Evolutionary conservation across 2,329 filamentous ascomycete species (phyloP).

Genomic region (Grosmannia huntii): DNA sequence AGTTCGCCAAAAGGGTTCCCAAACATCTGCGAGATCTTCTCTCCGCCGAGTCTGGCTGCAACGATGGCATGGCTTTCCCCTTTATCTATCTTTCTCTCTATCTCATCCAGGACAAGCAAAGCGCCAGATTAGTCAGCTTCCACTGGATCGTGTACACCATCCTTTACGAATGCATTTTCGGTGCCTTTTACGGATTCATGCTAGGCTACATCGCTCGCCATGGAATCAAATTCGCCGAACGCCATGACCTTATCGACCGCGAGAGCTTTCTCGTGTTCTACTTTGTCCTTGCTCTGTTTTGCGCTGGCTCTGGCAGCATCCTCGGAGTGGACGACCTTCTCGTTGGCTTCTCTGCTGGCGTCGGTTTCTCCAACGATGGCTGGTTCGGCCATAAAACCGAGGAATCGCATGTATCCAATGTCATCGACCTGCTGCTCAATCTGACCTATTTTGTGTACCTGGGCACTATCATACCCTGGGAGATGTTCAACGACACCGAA

Average conservation of each 20-base stretch:
- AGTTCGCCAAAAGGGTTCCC: constrained; percentile 93
- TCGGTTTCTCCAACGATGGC: constrained; percentile 98
- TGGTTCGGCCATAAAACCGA: constrained; percentile 99
- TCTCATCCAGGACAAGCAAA: constrained; percentile 66
- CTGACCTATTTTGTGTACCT: constrained; percentile 97
- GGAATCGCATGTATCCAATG: constrained; percentile 96
- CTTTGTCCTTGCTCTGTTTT: constrained; percentile 91
- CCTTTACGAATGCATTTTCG: constrained; percentile 92
- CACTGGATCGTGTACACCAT: constrained; percentile 86
- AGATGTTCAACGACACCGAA: constrained; percentile 64
- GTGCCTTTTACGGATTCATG: constrained; percentile 73
- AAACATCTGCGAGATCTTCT: constrained; percentile 93
- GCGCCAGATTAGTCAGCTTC: constrained; percentile 56
- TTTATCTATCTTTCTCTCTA: constrained; percentile 92
- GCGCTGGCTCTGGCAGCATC: constrained; percentile 82
- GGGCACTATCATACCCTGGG: constrained; percentile 94
- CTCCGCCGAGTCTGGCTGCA: constrained; percentile 94
- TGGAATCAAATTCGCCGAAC: constrained; percentile 78
- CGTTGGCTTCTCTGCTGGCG: constrained; percentile 86
- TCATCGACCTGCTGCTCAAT: constrained; percentile 94
- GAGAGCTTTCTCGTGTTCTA: constrained; percentile 99
- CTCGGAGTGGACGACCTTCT: constrained; percentile 87
- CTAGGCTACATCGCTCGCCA: constrained; percentile 86
- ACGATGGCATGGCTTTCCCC: constrained; percentile 98
- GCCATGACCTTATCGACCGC: constrained; percentile 74